Evolutionary conservation across 495 filamentous ascomycete genomes (phyloP).

Genomic region (Penicillium odoratum): DNA sequence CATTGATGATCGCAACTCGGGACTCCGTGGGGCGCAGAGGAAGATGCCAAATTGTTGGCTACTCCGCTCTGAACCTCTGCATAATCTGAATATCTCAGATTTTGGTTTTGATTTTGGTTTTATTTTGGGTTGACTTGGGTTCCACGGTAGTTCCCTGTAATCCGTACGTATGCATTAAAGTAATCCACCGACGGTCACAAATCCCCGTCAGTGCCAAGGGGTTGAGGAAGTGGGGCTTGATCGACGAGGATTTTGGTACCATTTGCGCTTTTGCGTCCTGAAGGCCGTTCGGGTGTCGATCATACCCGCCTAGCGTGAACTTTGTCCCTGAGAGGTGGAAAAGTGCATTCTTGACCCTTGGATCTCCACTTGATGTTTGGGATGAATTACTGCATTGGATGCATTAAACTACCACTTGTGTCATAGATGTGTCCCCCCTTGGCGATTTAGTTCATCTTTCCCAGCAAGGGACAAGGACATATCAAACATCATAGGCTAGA

Average conservation of each 20-base stretch:
- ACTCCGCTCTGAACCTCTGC: conserved; percentile 1
- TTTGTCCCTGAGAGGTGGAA: conserved; percentile 11
- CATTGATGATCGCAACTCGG: neutral
- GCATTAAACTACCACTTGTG: conserved; percentile 6
- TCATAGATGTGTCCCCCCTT: conserved; percentile 7
- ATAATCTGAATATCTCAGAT: neutral
- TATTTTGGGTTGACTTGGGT: neutral
- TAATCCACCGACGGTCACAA: conserved; percentile 4
- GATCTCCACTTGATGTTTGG: conserved; percentile 19
- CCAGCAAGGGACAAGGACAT: neutral
- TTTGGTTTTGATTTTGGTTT: neutral
- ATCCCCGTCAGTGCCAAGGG: conserved; percentile 12
- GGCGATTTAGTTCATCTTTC: neutral
- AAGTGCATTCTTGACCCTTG: conserved; percentile 21
- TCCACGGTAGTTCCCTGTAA: no score
- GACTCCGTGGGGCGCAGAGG: neutral
- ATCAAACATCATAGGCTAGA: neutral
- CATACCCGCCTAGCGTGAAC: conserved; percentile 26
- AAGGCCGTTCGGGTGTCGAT: conserved; percentile 27
- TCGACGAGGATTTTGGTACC: conserved; percentile 24
- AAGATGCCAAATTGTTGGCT: conserved; percentile 15
- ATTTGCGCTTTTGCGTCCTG: conserved; percentile 14
- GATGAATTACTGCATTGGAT: conserved; percentile 13
- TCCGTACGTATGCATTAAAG: no score
- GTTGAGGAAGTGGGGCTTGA: conserved; percentile 19